These are phyloP conservation scores for Nemania diffusa DNA, from an alignment of 2,329 filamentous ascomycete species.

Conservation along the genomic window DNA sequence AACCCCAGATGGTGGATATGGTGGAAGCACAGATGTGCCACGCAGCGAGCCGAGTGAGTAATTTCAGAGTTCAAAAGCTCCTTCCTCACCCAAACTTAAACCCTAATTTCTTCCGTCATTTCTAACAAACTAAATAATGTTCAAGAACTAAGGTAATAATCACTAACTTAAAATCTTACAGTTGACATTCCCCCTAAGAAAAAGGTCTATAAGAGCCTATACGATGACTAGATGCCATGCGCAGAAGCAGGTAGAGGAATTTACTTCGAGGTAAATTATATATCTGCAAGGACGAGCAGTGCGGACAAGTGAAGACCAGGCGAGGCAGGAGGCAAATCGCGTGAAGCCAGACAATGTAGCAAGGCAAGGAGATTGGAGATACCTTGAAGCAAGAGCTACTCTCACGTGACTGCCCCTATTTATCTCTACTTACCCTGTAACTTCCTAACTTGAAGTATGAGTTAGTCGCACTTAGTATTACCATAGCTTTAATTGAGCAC, in stretches of 20 bases:
- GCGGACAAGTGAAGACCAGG: not conserved
- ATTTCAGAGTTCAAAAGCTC: not conserved
- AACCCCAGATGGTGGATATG: conserved; percentile 11
- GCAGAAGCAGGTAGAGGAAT: too few species aligned
- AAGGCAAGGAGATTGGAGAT: not conserved
- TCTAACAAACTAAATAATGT: too few species aligned
- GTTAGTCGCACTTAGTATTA: not conserved
- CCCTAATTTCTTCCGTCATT: not conserved
- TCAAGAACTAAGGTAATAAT: not conserved
- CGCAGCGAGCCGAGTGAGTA: conserved; percentile 3
- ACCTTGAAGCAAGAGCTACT: not conserved
- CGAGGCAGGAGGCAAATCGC: not conserved
- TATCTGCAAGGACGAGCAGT: not conserved
- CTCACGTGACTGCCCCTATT: conserved; percentile 11
- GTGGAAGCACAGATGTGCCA: conserved; percentile 20
- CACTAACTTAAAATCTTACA: not conserved
- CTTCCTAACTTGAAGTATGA: not conserved
- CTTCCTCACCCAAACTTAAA: not conserved
- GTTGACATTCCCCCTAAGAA: not conserved
- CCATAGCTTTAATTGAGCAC: not conserved
- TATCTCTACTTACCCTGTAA: not conserved
- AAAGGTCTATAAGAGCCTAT: not conserved
- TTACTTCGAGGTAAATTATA: too few species aligned
- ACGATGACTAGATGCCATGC: too few species aligned
- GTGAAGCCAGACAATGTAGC: not conserved